These are phyloP conservation scores for Starmerella gropengiesseri DNA, from an alignment of 805 yeast species.

Conservation along the genomic window DNA sequence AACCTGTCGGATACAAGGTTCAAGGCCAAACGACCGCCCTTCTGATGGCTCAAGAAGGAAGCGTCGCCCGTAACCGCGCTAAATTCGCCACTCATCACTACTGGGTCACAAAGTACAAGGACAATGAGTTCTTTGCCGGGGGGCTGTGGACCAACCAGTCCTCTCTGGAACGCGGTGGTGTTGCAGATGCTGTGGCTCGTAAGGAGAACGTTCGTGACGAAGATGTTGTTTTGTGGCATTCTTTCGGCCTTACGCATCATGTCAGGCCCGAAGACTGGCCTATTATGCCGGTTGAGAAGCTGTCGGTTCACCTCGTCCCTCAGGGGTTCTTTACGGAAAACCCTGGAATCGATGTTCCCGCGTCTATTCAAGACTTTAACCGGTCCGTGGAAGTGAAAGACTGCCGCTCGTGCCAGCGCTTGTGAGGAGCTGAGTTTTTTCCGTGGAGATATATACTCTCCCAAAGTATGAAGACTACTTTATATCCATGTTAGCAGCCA, in stretches of 20 bases:
- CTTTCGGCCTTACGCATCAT: conserved; percentile 69
- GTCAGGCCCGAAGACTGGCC: conserved; percentile 72
- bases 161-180: conserved; percentile 44
- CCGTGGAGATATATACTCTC: no score
- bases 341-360: conserved; percentile 71
- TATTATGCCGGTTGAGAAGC: conserved; percentile 75
- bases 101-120: conserved; percentile 71
- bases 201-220: conserved; percentile 56
- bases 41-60: conserved; percentile 54
- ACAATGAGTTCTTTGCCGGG: conserved; percentile 63
- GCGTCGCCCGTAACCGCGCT: conserved; percentile 62
- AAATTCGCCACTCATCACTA: conserved; percentile 62
- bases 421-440: no score
- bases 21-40: conserved; percentile 66
- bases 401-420: conserved; percentile 23
- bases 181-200: conserved; percentile 23
- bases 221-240: conserved; percentile 70
- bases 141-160: conserved; percentile 84
- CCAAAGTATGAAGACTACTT: no score
- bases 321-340: conserved; percentile 65
- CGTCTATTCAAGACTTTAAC: conserved; percentile 55
- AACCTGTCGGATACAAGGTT: conserved; percentile 68
- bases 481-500: no score
- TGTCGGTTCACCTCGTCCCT: conserved; percentile 56
- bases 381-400: conserved; percentile 37